These are phyloP conservation scores for Dioszegia aurantiaca DNA, from an alignment of 768 basidiomycete species.

Conservation along the genomic window DNA sequence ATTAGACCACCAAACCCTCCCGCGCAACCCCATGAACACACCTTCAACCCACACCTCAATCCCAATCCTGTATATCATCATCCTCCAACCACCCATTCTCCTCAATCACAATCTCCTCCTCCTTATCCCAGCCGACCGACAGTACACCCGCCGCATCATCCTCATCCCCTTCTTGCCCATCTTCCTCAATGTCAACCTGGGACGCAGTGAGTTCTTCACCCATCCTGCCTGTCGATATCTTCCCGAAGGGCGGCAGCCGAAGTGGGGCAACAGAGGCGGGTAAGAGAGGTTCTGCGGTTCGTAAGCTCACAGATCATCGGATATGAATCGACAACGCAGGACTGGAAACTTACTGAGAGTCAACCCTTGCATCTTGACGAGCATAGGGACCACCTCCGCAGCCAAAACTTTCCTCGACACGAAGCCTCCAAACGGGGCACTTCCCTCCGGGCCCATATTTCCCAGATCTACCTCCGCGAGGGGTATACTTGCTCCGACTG, in stretches of 20 bases:
- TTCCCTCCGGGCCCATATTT: background rate
- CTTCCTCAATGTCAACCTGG: conserved; percentile 17
- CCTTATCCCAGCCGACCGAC: conserved; percentile 30
- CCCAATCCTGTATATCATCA: conserved; percentile 42
- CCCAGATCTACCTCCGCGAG: conserved; percentile 13
- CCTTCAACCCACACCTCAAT: conserved; percentile 17
- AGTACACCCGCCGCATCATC: conserved; percentile 9
- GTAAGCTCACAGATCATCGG: no score
- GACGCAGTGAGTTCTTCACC: conserved; percentile 18
- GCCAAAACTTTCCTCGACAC: conserved; percentile 29
- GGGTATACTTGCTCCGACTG: conserved; percentile 11
- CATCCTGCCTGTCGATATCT: background rate
- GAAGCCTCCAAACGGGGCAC: conserved; percentile 38
- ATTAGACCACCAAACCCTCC: no score
- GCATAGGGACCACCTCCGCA: conserved; percentile 44
- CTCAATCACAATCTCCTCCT: conserved; percentile 16
- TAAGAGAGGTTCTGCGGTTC: conserved; percentile 26
- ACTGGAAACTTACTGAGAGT: conserved; percentile 20
- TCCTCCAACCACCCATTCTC: conserved; percentile 27
- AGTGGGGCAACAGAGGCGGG: conserved; percentile 29
- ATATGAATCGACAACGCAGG: no score
- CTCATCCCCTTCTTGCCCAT: conserved; percentile 27
- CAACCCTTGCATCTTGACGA: conserved; percentile 34
- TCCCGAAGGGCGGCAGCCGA: conserved; percentile 25
- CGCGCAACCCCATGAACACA: background rate